phyloP scores from a whole-genome alignment of 2,329 filamentous ascomycete species.

The Arthrobotrys megalospora region DNA sequence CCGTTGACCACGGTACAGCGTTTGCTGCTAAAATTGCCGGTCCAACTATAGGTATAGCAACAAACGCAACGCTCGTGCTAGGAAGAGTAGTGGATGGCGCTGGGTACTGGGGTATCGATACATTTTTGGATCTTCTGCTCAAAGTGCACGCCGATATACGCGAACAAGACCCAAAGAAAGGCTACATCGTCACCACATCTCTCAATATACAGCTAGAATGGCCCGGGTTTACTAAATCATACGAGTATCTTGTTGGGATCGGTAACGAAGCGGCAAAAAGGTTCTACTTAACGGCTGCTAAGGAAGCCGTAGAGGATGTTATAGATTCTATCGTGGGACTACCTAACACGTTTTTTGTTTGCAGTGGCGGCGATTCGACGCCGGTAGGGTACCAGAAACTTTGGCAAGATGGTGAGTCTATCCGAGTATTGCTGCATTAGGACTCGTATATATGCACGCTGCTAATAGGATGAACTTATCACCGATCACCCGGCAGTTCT shows the following conservation, averaged over 20 bases:
- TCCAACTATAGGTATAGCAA: constrained; percentile 5
- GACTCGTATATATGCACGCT: too few species aligned
- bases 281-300: background rate
- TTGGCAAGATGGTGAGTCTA: too few species aligned
- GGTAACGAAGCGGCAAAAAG: background rate
- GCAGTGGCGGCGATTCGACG: background rate
- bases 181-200: constrained; percentile 2
- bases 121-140: background rate
- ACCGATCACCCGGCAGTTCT: background rate
- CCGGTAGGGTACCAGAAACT: background rate
- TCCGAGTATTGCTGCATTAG: too few species aligned
- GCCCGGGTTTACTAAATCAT: background rate
- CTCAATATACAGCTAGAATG: too few species aligned
- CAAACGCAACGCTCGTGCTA: constrained; percentile 27
- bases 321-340: constrained; percentile 3
- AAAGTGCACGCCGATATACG: constrained; percentile 30
- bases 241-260: background rate
- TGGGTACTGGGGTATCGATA: background rate
- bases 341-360: constrained; percentile 27
- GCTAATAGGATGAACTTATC: background rate
- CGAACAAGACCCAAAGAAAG: background rate
- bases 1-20: constrained; percentile 26
- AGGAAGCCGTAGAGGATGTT: background rate
- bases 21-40: constrained; percentile 22
- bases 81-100: constrained; percentile 5